Base-by-base conservation (phyloP, 345 rosid genomes). In the Hypericum perforatum region DNA sequence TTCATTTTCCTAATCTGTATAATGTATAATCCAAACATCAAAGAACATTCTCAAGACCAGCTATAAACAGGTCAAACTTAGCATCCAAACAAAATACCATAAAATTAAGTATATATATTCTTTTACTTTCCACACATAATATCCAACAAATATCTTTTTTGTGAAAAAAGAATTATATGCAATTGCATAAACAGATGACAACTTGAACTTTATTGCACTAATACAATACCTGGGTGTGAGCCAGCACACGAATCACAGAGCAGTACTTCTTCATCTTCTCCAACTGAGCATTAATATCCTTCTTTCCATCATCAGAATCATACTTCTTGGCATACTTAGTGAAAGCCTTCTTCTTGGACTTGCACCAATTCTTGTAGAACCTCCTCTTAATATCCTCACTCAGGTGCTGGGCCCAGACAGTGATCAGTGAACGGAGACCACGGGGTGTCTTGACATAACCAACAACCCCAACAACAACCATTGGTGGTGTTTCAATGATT, bases 331-430 rank as follows among this genome's bases (percentile, higher is more conserved):
- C 63, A 51, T 87, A 84, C 49, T 79, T 78, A 8, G 78, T 73
- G 70, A 87, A 87, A 43, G 96, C 92, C 76, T 79, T 81, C 89
- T 86, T 86, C 86, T 86, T 86, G 22, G 92, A 84, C 71, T 82
- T 86, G 71, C 75, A 70, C 86, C 89, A 84, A 71, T 84, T 74
- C 85, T 79, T 86, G 75, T 86, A 84, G 71, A 86, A 86, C 74
- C 95, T 76, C 49, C 95, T 69, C 39, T 65, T 86, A 12, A 84
- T 76, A 56, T 84, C 95, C 77, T 86, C 92, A 16, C 86, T 86
- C 60, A 86, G 64, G 60, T 86, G 92, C 76, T 86, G 92, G 16
- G 95, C 92, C 95, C 95, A 84, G 1, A 86, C 87, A 9, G 95
- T 86, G 76, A 69, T 76, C 75, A 86, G 56, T 4, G 85, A 50